Percentiles rank a stretch among this genome's conserved stretches.
Conservation (phyloP, 345 rosid species). For the Aurinia saxatilis region DNA sequence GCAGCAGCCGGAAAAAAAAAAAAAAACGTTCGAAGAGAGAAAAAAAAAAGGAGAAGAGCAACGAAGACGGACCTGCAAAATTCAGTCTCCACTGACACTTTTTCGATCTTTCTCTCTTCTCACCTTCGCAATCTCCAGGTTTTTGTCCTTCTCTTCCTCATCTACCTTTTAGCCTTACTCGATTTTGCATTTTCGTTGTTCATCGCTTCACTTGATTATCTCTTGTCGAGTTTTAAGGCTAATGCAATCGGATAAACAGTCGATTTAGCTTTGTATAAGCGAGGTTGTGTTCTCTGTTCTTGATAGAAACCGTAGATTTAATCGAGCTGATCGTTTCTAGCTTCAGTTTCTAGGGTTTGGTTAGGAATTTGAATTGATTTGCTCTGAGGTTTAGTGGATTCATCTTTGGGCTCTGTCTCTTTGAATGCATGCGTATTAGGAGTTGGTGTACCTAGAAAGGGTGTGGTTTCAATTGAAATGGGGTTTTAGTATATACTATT, state of each 20-base stretch:
- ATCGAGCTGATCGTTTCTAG: conserved; percentile 11
- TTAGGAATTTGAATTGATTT: neutral
- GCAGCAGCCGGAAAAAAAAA: conserved; percentile 26
- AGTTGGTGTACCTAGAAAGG: too few species aligned
- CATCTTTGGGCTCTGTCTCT: neutral
- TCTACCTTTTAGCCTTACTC: neutral
- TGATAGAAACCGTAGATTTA: neutral
- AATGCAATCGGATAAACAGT: conserved; percentile 25
- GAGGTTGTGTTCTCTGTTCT: neutral
- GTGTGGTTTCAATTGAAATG: neutral
- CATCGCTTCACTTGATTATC: conserved; percentile 6
- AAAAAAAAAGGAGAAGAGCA: conserved; percentile 15
- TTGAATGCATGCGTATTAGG: conserved; percentile 12
- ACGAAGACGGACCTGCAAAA: conserved; percentile 35
- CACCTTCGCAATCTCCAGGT: conserved; percentile 22
- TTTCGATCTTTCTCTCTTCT: conserved; percentile 20
- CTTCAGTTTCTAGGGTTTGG: conserved; percentile 35
- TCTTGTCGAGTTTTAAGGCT: conserved; percentile 5
- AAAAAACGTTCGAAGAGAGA: conserved; percentile 11
- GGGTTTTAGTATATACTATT: neutral
- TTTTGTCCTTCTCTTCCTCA: neutral
- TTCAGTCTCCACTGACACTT: conserved; percentile 30
- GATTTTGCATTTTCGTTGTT: conserved; percentile 30
- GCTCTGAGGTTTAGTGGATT: conserved; percentile 22
- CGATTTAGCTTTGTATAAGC: neutral